Evolutionary conservation across 2,329 filamentous ascomycete genomes (phyloP).

Genomic region (Mycogone perniciosa): DNA sequence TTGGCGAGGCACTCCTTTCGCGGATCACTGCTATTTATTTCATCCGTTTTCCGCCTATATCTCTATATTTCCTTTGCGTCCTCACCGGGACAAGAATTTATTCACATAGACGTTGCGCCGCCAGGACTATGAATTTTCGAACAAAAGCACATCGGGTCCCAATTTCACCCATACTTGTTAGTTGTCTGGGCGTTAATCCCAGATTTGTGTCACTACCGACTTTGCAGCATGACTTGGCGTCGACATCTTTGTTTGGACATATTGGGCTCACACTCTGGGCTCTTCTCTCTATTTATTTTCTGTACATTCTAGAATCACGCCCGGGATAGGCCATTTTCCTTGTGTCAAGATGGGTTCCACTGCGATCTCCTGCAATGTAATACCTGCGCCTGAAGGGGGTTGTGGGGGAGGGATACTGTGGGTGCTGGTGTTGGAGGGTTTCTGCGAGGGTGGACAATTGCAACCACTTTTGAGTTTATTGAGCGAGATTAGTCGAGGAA

Average conservation of each 20-base stretch:
- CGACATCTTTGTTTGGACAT: conserved; percentile 26
- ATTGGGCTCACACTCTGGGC: conserved; percentile 25
- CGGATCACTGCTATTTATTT: conserved; percentile 11
- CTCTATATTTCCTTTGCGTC: conserved; percentile 2
- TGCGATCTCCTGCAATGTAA: conserved; percentile 26
- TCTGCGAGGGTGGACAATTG: too few relatives aligned
- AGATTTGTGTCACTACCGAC: conserved; percentile 6
- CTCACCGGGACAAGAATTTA: not conserved
- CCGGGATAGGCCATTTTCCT: conserved; percentile 24
- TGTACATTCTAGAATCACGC: conserved; percentile 31
- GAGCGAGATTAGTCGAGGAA: too few relatives aligned
- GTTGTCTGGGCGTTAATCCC: not conserved
- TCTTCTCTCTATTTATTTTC: conserved; percentile 19
- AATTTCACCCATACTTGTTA: conserved; percentile 2
- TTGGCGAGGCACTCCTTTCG: conserved; percentile 10
- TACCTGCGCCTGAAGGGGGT: conserved; percentile 14
- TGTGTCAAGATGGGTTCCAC: conserved; percentile 21
- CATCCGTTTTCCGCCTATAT: conserved; percentile 4
- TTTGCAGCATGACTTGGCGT: conserved; percentile 22
- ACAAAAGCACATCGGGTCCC: conserved; percentile 4
- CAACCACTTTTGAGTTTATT: too few relatives aligned
- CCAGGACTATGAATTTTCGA: not conserved
- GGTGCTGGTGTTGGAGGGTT: not conserved
- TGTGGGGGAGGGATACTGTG: conserved; percentile 5
- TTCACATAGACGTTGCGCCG: not conserved